Conservation (phyloP, 2,329 filamentous ascomycete species). For the Colletotrichum sp. region DNA sequence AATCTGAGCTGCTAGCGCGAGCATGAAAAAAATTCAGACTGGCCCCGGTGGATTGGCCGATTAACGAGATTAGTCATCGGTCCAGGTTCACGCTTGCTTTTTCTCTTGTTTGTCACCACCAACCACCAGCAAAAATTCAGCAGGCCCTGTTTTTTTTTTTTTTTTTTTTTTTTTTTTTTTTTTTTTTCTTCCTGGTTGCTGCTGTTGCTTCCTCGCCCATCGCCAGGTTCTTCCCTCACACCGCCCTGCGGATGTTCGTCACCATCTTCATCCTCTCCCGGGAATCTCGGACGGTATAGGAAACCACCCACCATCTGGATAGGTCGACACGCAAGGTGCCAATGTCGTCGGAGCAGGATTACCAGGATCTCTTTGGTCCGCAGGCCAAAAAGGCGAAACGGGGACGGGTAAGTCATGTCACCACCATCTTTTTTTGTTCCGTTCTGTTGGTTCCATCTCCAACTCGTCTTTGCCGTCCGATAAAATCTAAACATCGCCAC, state of each 20-base stretch:
- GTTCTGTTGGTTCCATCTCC: not conserved
- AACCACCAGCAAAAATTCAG: conserved; percentile 11
- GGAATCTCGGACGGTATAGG: conserved; percentile 7
- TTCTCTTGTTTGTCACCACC: conserved; percentile 16
- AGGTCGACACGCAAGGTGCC: not conserved
- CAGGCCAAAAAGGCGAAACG: conserved; percentile 22
- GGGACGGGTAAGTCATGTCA: conserved; percentile 19
- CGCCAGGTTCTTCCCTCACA: conserved; percentile 4
- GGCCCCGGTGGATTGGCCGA: conserved; percentile 1
- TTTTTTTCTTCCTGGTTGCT: not conserved
- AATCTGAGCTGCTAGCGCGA: not conserved
- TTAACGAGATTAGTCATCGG: conserved; percentile 8
- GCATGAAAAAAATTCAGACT: conserved; percentile 11
- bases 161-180: not conserved
- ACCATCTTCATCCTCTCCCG: not conserved
- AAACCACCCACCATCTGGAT: not conserved
- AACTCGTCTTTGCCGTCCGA: not conserved
- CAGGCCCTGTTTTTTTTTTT: not conserved
- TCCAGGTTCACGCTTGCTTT: not conserved
- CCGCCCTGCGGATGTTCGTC: conserved; percentile 12
- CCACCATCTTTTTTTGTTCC: not conserved
- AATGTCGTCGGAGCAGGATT: conserved; percentile 20
- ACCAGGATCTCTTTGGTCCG: conserved; percentile 18
- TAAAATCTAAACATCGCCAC: not conserved
- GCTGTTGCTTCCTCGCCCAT: not conserved